A percentile compares a stretch with the other conserved stretches of the same genome.
phyloP scores from a whole-genome alignment of 805 yeast genomes.

The Candida anglica region DNA sequence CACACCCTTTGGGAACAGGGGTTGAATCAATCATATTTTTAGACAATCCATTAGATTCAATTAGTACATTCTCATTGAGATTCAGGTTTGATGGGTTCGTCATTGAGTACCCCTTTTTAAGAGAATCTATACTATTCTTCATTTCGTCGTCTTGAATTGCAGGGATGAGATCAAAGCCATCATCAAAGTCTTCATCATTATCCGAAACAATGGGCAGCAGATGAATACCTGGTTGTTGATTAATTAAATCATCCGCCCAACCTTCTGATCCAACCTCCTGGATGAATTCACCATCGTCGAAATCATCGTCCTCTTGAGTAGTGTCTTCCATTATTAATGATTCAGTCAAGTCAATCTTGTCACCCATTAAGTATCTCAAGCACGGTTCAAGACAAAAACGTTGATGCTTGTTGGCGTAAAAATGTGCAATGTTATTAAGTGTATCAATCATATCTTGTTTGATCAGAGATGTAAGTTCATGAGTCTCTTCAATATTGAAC shows the following conservation, averaged over 20 bases:
- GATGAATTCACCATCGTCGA: conserved; percentile 14
- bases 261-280: conserved; percentile 37
- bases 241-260: conserved; percentile 40
- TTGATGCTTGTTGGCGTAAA: conserved; percentile 50
- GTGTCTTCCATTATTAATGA: conserved; percentile 18
- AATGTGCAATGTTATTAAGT: conserved; percentile 52
- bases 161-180: conserved; percentile 37
- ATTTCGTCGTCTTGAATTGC: conserved; percentile 37
- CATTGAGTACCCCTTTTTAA: conserved; percentile 9
- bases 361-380: conserved; percentile 77
- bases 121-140: conserved; percentile 15
- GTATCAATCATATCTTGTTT: conserved; percentile 47
- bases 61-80: neutral
- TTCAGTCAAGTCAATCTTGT: conserved; percentile 48
- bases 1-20: conserved; percentile 91
- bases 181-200: conserved; percentile 28
- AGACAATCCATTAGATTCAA: neutral
- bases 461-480: conserved; percentile 52
- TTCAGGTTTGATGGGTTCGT: neutral
- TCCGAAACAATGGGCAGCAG: conserved; percentile 8
- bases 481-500: conserved; percentile 75
- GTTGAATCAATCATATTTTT: conserved; percentile 60
- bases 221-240: conserved; percentile 28
- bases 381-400: conserved; percentile 78
- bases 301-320: conserved; percentile 18